A percentile compares a stretch with the other conserved stretches of the same genome.
phyloP scores from a whole-genome alignment of 805 yeast species.

The Monosporozyma servazzii region DNA sequence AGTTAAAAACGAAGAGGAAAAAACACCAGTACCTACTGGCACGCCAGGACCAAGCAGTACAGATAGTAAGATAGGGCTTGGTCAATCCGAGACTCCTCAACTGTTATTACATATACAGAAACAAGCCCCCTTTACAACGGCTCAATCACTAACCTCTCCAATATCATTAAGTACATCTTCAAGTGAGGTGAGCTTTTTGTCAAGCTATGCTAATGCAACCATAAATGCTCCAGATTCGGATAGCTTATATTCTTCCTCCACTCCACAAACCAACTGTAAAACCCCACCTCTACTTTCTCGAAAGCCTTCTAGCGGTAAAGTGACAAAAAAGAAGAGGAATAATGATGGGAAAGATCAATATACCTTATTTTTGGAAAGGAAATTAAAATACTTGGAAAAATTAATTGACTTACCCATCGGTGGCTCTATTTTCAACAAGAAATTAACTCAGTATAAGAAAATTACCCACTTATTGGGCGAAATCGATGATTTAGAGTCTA shows the following conservation, averaged over 20 bases:
- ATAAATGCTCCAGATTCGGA: not conserved
- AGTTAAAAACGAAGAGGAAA: slow-evolving; percentile 21
- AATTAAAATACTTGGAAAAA: slow-evolving; percentile 43
- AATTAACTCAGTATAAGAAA: slow-evolving; percentile 30
- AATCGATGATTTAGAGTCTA: slow-evolving; percentile 7
- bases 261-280: not conserved
- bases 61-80: not conserved
- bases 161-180: not conserved
- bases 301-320: not conserved
- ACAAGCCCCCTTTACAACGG: not conserved
- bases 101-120: slow-evolving; percentile 8
- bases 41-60: not conserved
- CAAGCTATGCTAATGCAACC: not conserved
- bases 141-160: not conserved
- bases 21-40: not conserved
- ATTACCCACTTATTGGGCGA: slow-evolving; percentile 29
- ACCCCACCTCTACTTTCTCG: not conserved
- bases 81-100: not conserved
- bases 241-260: not conserved
- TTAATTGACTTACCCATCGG: slow-evolving; percentile 28
- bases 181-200: not conserved
- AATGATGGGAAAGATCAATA: slow-evolving; percentile 40
- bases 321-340: not conserved
- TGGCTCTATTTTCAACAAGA: slow-evolving; percentile 25
- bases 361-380: slow-evolving; percentile 45